These are phyloP conservation scores for Entomortierella parvispora DNA, from an alignment of 192 early-diverging fungal species.

Conservation along the genomic window DNA sequence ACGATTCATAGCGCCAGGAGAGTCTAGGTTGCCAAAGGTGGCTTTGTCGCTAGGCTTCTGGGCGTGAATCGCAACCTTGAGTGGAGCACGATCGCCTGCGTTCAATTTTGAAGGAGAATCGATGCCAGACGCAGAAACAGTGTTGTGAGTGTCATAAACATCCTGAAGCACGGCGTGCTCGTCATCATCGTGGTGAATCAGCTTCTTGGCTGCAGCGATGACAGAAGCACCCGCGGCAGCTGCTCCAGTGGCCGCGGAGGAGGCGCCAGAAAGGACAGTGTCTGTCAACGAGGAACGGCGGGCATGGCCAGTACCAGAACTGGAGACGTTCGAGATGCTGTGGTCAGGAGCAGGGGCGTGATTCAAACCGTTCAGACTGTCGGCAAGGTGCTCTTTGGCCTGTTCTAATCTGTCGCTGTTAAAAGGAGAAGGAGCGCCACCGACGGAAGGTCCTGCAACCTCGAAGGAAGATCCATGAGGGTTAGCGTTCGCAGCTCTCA, in stretches of 20 bases:
- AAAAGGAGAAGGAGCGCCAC: conserved; percentile 11
- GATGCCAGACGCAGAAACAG: neutral
- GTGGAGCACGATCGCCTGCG: conserved; percentile 11
- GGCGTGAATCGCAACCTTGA: conserved; percentile 4
- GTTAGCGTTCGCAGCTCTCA: conserved; percentile 26
- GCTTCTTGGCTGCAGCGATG: conserved; percentile 21
- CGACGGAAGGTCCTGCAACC: conserved; percentile 9
- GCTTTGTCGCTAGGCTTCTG: conserved; percentile 22
- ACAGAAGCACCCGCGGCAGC: conserved; percentile 21
- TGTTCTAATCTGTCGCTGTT: conserved; percentile 2
- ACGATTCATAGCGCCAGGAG: conserved; percentile 5
- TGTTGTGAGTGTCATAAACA: neutral
- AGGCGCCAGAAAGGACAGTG: conserved; percentile 11
- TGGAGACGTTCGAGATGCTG: neutral
- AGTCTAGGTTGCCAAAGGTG: conserved; percentile 16
- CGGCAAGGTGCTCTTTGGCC: conserved; percentile 6
- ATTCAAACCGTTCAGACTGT: neutral
- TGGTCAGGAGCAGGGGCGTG: neutral
- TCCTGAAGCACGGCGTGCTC: neutral
- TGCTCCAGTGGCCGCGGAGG: conserved; percentile 8
- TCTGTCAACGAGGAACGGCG: neutral
- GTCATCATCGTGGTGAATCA: conserved; percentile 7
- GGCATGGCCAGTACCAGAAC: neutral
- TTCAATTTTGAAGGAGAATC: neutral
- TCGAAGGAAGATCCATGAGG: conserved; percentile 8